phyloP scores from a whole-genome alignment of 257 asterid species.

The Capsicum pubescens region DNA sequence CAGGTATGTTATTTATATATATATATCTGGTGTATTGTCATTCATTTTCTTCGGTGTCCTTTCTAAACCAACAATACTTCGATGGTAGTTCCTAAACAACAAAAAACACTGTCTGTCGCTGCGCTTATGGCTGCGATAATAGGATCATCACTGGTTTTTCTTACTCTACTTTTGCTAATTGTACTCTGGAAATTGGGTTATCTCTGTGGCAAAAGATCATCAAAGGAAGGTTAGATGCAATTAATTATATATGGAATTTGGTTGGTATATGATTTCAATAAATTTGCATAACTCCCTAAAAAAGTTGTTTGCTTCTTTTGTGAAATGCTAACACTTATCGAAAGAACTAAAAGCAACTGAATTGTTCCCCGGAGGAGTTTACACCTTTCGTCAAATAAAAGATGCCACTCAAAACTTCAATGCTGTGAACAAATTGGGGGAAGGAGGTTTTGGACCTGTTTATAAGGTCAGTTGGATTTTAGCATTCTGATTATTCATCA shows the following conservation, averaged over 20 bases:
- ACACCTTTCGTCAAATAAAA: conserved; percentile 31
- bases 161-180: conserved; percentile 25
- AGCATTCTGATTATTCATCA: background rate
- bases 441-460: conserved; percentile 38
- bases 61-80: background rate
- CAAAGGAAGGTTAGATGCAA: conserved; percentile 17
- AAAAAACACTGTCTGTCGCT: no score
- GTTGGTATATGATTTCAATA: background rate
- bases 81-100: no score
- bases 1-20: conserved; percentile 14
- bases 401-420: conserved; percentile 37
- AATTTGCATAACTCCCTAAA: background rate
- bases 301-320: background rate
- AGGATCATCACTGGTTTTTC: conserved; percentile 10
- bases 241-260: background rate
- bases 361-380: conserved; percentile 36
- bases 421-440: conserved; percentile 26
- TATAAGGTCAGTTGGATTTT: conserved; percentile 31
- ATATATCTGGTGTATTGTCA: background rate
- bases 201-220: conserved; percentile 28
- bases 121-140: background rate
- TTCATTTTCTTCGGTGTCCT: background rate
- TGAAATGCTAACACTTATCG: background rate
- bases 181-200: conserved; percentile 31
- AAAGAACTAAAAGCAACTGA: conserved; percentile 30